A percentile compares a stretch with the other conserved stretches of the same genome.
phyloP scores from a whole-genome alignment of 2,329 filamentous ascomycete species.

The Capronia americana region DNA sequence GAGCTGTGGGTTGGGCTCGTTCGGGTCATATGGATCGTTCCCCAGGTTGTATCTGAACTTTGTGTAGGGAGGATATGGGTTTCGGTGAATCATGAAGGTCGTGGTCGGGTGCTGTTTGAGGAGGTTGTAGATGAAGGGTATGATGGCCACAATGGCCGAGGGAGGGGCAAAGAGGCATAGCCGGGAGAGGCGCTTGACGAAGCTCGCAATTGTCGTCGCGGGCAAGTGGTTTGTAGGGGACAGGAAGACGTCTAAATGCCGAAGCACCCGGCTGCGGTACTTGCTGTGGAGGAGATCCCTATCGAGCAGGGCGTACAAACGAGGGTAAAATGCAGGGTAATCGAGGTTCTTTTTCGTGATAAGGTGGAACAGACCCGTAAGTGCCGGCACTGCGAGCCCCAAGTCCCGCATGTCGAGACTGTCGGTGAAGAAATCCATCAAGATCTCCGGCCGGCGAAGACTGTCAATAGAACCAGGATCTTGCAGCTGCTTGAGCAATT shows the following conservation, averaged over 20 bases:
- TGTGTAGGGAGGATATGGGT: slow-evolving; percentile 64
- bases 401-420: slow-evolving; percentile 87
- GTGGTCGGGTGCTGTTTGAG: slow-evolving; percentile 87
- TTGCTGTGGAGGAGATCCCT: slow-evolving; percentile 88
- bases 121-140: slow-evolving; percentile 96
- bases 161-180: slow-evolving; percentile 88
- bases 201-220: slow-evolving; percentile 87
- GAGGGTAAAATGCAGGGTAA: slow-evolving; percentile 91
- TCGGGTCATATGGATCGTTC: slow-evolving; percentile 76
- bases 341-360: slow-evolving; percentile 94
- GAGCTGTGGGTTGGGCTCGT: slow-evolving; percentile 80
- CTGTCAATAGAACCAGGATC: slow-evolving; percentile 63
- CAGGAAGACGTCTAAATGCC: slow-evolving; percentile 88
- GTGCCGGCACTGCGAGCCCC: slow-evolving; percentile 76
- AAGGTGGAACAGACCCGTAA: slow-evolving; percentile 93
- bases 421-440: slow-evolving; percentile 97
- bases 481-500: slow-evolving; percentile 63
- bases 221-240: slow-evolving; percentile 85
- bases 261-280: slow-evolving; percentile 91
- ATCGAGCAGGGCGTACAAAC: slow-evolving; percentile 92
- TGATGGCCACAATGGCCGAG: slow-evolving; percentile 81
- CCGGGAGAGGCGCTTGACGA: slow-evolving; percentile 89
- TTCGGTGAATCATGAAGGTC: slow-evolving; percentile 94
- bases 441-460: slow-evolving; percentile 77
- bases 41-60: slow-evolving; percentile 66